These are phyloP conservation scores for Chlamydomonas sphaeroides DNA, from an alignment of 139 green algal genomes.

Conservation along the genomic window DNA sequence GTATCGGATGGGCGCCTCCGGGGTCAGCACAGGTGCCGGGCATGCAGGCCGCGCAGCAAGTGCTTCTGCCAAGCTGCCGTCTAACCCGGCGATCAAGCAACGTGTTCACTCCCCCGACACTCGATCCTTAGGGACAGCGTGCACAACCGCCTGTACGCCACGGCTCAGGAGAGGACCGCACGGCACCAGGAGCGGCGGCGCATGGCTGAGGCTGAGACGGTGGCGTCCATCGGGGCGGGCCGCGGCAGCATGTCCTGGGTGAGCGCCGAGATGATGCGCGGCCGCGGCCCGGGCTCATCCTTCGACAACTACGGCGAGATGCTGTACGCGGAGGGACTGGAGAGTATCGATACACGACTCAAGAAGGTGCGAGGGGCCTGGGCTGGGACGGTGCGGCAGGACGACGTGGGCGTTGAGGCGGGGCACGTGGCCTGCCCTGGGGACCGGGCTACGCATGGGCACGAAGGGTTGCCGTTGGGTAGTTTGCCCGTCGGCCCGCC, in stretches of 20 bases:
- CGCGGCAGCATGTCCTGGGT: slow-evolving; percentile 69
- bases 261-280: slow-evolving; percentile 74
- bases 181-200: slow-evolving; percentile 61
- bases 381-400: too few relatives aligned
- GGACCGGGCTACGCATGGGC: too few relatives aligned
- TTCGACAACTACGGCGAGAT: slow-evolving; percentile 87
- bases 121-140: slow-evolving; percentile 39
- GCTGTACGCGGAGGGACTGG: slow-evolving; percentile 83
- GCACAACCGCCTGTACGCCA: slow-evolving; percentile 66
- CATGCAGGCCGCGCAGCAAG: too few relatives aligned
- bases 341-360: slow-evolving; percentile 43
- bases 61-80: too few relatives aligned
- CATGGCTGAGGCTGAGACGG: slow-evolving; percentile 36
- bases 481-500: too few relatives aligned
- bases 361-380: slow-evolving; percentile 48
- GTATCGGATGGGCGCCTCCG: too few relatives aligned
- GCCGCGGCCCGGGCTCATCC: slow-evolving; percentile 54
- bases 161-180: slow-evolving; percentile 54
- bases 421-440: too few relatives aligned
- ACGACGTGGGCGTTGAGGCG: too few relatives aligned
- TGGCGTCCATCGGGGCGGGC: slow-evolving; percentile 42
- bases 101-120: too few relatives aligned
- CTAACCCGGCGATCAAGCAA: too few relatives aligned
- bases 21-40: too few relatives aligned
- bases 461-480: too few relatives aligned